Conservation (phyloP, 116 monocot genomes). For the Zostera marina region DNA sequence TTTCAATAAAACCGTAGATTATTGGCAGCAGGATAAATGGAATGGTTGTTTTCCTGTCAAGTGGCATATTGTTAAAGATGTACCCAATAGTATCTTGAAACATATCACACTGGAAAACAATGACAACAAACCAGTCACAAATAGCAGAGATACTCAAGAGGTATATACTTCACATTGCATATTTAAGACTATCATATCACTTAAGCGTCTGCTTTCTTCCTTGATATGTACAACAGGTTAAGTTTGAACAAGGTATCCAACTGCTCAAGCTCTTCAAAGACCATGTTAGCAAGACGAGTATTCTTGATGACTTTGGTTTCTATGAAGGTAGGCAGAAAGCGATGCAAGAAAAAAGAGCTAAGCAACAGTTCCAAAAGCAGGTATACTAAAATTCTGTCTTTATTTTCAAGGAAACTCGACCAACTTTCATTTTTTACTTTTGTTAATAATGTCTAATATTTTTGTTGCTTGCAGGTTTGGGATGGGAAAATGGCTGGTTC, state of each 20-base stretch:
- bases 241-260: slow-evolving; percentile 70
- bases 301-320: slow-evolving; percentile 73
- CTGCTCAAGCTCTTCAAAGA: slow-evolving; percentile 79
- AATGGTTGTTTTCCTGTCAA: slow-evolving; percentile 88
- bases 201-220: too few species aligned
- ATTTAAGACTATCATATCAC: too few species aligned
- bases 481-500: slow-evolving; percentile 18
- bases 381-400: background rate
- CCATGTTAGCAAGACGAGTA: slow-evolving; percentile 65
- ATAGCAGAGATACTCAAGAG: slow-evolving; percentile 97
- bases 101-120: slow-evolving; percentile 89
- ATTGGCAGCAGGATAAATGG: slow-evolving; percentile 99
- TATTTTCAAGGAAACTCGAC: background rate
- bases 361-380: slow-evolving; percentile 7
- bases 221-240: slow-evolving; percentile 22
- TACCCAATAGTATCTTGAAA: slow-evolving; percentile 70
- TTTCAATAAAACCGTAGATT: slow-evolving; percentile 82
- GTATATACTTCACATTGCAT: slow-evolving; percentile 8
- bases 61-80: slow-evolving; percentile 98
- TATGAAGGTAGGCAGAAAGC: slow-evolving; percentile 66
- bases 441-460: background rate
- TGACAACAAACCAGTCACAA: slow-evolving; percentile 98
- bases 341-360: slow-evolving; percentile 51
- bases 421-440: background rate
- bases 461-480: slow-evolving; percentile 21